Percentiles rank a stretch among this genome's conserved stretches.
Evolutionary conservation across 306 rosid genomes (phyloP).

Genomic region (Abrus precatorius): DNA sequence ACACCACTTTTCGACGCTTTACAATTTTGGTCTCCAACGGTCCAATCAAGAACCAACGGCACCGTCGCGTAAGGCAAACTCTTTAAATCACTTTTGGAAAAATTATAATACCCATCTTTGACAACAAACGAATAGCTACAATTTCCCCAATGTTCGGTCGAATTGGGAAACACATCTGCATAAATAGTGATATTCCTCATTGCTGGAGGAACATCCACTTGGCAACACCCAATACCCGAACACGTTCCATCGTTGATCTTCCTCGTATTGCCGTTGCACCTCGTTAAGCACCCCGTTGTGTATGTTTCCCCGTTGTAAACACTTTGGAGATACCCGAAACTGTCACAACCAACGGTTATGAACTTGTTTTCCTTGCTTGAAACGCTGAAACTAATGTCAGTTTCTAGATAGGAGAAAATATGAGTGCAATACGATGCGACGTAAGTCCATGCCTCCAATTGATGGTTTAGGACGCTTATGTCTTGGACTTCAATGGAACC

Average conservation of each 20-base stretch:
- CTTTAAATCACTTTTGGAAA: background rate
- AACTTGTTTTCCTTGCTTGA: constrained; percentile 14
- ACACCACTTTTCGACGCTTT: background rate
- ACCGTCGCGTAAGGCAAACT: fast-evolving
- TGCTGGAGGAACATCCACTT: constrained; percentile 35
- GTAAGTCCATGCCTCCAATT: background rate
- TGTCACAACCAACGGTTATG: background rate
- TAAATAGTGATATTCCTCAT: background rate
- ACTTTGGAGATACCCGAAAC: background rate
- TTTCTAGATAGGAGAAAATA: too few species aligned
- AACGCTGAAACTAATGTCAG: background rate
- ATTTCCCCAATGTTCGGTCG: background rate
- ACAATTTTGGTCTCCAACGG: constrained; percentile 39
- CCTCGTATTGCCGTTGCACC: background rate
- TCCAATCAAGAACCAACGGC: constrained; percentile 60
- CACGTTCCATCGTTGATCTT: background rate
- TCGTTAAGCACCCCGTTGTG: background rate
- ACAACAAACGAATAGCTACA: constrained; percentile 40
- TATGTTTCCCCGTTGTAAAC: background rate
- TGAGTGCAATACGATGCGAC: background rate
- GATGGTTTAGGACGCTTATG: constrained; percentile 35
- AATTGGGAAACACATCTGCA: background rate
- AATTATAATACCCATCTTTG: constrained; percentile 41
- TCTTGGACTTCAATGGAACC: background rate
- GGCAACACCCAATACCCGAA: constrained; percentile 41